Evolutionary conservation across 1,139 yeast genomes (phyloP), one percentile per base, ranked within the genome.

Genomic region (Blastobotrys persicus): DNA sequence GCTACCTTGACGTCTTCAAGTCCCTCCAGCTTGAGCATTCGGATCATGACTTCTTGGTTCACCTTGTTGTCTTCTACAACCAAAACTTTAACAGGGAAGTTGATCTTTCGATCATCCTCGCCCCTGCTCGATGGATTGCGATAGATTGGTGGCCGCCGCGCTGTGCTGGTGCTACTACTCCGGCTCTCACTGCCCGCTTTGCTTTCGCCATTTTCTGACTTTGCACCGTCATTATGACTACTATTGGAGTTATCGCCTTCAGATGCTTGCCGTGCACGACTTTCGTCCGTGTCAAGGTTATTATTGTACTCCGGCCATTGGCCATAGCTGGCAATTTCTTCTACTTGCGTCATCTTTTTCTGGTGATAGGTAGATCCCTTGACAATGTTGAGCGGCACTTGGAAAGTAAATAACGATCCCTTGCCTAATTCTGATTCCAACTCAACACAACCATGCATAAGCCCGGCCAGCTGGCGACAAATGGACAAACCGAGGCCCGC

Each of bases 61-160:
- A 94, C 98, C 60, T 79, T 73, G 62, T 92, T 92, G 63, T 92
- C 98, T 64, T 92, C 98, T 0, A 96, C 98, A n/a, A 92, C 92
- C 48, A 92, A 74, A 19, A 92, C 80, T 47, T 73, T 67, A 37
- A 74, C 71, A 81, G 80, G 50, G 45, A 55, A 49, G 14, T 44
- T 48, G 42, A 56, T 48, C 45, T 55, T 55, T 39, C 53, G 45
- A 23, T 59, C 60, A n/a, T 59, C 62, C 26, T 54, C 58, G 13
- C 60, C 54, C n/a, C 53, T 35, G 20, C 58, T 57, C 2, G 62
- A 60, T 9, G 54, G 51, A 32, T 49, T 54, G 11, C 63, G 48
- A 12, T 50, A 46, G 33, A 59, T 55, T 2, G 58, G 53, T 6
- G 63, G 63, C 16, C 63, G 51, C 43, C 46, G 4, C 28, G 20